Evolutionary conservation across 1,284 basidiomycete genomes (phyloP), one percentile per base, ranked within the genome.

Genomic region (Flammula alnicola): DNA sequence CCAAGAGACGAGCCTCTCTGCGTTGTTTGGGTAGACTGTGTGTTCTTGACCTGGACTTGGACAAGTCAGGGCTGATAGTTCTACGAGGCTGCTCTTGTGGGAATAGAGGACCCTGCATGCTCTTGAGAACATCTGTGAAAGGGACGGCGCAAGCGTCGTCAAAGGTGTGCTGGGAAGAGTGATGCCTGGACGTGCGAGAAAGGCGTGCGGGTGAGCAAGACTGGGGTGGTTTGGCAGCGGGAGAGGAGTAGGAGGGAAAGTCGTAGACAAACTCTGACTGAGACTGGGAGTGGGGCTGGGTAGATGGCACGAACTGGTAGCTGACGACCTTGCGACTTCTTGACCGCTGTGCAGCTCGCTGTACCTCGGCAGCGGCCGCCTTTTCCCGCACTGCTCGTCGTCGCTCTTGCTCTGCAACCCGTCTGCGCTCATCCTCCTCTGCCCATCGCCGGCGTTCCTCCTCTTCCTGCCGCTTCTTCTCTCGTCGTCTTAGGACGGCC

Each of bases 21-120:
- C 55, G 69, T 49, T 53, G 61, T 59, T 44, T 55, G 37, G 49
- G 51, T 45, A 54, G 59, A 33, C 57, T 61, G 38, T 45, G 52
- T 6, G 60, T 60, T 36, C 57, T 51, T 12, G 59, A 59, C 32
- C 44, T 43, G 20, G 63, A 59, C 31, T 46, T 54, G n/a, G 49
- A 40, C 37, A 41, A 46, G 26, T 52, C 49, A 47, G 51, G 58
- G 45, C 47, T 62, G 17, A 35, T 49, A 50, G n/a, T 51, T 42
- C 54, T 47, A 17, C 35, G 41, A 11, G 56, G 36, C 37, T 66
- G 71, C 40, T 77, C 72, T 10, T 64, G 55, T 3, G 77, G 81
- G 57, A 87, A 87, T 16, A 87, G 70, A 3, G 74, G 69, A 6
- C 85, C 85, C 22, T 79, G 72, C 79, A 86, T 84, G 60, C 78